phyloP scores from a whole-genome alignment of 2,329 filamentous ascomycete genomes.

The Trichophyton schoenleinii region DNA sequence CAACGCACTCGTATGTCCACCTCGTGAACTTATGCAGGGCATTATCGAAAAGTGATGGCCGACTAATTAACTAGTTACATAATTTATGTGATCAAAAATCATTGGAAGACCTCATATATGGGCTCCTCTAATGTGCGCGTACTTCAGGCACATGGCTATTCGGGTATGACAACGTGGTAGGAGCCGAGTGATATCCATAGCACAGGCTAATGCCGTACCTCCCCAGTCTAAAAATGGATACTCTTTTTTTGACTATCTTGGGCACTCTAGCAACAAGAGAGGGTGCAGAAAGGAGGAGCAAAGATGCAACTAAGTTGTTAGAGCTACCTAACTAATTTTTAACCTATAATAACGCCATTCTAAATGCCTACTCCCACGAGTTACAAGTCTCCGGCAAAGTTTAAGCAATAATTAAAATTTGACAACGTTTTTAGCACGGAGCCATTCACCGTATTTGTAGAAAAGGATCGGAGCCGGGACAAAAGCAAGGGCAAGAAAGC shows the following conservation, averaged over 20 bases:
- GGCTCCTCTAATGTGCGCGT: background rate
- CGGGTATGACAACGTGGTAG: background rate
- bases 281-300: background rate
- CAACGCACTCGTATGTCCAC: background rate
- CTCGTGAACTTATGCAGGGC: background rate
- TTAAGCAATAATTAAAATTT: background rate
- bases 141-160: background rate
- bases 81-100: background rate
- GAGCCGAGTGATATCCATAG: background rate
- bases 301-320: background rate
- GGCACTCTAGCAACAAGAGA: background rate
- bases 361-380: background rate
- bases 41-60: background rate
- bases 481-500: slow-evolving; percentile 27
- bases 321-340: no score
- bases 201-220: background rate
- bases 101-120: background rate
- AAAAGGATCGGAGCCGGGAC: slow-evolving; percentile 40
- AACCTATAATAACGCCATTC: background rate
- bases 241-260: background rate
- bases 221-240: background rate
- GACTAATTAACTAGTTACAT: background rate
- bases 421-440: slow-evolving; percentile 18
- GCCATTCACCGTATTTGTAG: slow-evolving; percentile 37
- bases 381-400: background rate